A percentile compares a stretch with the other conserved stretches of the same genome.
Conservation (phyloP, 139 green algal genomes). For the Trebouxia sp. region DNA sequence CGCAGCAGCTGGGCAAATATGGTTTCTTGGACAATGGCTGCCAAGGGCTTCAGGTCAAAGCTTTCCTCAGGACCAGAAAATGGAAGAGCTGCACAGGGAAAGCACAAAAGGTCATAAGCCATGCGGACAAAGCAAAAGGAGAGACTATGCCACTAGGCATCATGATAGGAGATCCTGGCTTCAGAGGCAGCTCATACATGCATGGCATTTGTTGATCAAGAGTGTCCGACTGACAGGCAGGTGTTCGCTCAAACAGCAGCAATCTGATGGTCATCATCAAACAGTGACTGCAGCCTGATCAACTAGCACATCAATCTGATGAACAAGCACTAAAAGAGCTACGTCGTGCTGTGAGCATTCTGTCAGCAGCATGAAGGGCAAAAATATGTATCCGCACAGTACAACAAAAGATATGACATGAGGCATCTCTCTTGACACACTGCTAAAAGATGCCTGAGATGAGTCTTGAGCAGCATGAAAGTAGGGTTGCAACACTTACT, state of each 20-base stretch:
- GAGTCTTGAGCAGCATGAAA: not conserved
- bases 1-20: constrained; percentile 88
- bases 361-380: too few species aligned
- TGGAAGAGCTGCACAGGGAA: not conserved
- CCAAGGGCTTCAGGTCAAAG: constrained; percentile 38
- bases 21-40: constrained; percentile 73
- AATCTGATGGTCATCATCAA: too few species aligned
- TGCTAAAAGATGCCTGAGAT: not conserved
- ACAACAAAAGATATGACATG: too few species aligned
- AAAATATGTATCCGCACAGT: too few species aligned
- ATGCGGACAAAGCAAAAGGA: not conserved
- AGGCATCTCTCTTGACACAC: not conserved
- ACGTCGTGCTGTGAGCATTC: too few species aligned
- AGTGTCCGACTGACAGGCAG: too few species aligned
- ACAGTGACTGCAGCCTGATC: too few species aligned
- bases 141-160: not conserved
- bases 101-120: not conserved
- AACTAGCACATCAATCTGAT: too few species aligned
- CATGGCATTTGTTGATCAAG: not conserved
- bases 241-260: too few species aligned
- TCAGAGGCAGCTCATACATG: not conserved
- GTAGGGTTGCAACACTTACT: not conserved
- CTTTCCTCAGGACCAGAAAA: not conserved
- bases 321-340: too few species aligned
- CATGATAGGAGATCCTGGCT: too few species aligned